Conservation (phyloP, 2,329 filamentous ascomycete genomes). For the Colletotrichum spaethianum region DNA sequence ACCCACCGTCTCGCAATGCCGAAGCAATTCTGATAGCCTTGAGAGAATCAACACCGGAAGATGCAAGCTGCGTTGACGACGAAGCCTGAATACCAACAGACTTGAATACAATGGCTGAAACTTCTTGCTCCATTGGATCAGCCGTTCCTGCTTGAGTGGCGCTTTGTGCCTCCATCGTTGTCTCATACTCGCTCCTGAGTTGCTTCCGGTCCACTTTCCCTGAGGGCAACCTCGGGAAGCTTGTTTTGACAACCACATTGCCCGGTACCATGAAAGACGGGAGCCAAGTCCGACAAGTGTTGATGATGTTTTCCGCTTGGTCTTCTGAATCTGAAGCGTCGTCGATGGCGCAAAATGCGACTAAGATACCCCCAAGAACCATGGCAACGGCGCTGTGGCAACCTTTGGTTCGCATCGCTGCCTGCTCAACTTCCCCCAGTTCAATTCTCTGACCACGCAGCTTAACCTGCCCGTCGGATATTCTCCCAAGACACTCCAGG, state of each 20-base stretch:
- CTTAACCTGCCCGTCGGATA: slow-evolving; percentile 87
- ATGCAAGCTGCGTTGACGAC: slow-evolving; percentile 60
- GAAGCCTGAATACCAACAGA: slow-evolving; percentile 57
- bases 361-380: slow-evolving; percentile 77
- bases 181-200: slow-evolving; percentile 57
- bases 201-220: slow-evolving; percentile 84
- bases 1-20: slow-evolving; percentile 69
- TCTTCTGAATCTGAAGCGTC: slow-evolving; percentile 40
- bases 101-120: slow-evolving; percentile 58
- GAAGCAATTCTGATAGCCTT: slow-evolving; percentile 70
- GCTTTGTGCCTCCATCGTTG: neutral
- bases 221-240: slow-evolving; percentile 83
- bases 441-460: slow-evolving; percentile 87
- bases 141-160: slow-evolving; percentile 2
- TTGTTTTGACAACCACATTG: slow-evolving; percentile 74
- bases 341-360: slow-evolving; percentile 79
- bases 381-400: slow-evolving; percentile 77
- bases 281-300: slow-evolving; percentile 80
- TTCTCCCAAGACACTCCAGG: slow-evolving; percentile 87
- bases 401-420: slow-evolving; percentile 70
- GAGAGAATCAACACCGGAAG: slow-evolving; percentile 76
- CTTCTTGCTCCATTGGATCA: slow-evolving; percentile 44
- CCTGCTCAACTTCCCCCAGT: slow-evolving; percentile 83
- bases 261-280: slow-evolving; percentile 87
- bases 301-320: slow-evolving; percentile 59